Percentiles rank a stretch among this genome's conserved stretches.
Evolutionary conservation across 1,284 basidiomycete genomes (phyloP).

Genomic region (Gomphus bonarii): DNA sequence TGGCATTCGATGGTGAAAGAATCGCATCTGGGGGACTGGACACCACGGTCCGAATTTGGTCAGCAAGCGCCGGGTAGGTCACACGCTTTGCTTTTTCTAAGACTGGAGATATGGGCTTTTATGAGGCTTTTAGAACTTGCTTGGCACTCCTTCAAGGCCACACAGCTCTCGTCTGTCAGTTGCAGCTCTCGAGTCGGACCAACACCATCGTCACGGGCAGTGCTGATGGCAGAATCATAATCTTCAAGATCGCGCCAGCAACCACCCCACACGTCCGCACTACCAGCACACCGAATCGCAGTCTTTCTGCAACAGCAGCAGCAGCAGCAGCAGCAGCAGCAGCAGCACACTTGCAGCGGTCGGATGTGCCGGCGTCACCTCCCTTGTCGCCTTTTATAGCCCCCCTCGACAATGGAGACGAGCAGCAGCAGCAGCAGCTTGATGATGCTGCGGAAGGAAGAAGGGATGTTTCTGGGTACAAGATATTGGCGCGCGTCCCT

Average conservation of each 20-base stretch:
- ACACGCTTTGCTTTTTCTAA: background rate
- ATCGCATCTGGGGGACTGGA: slow-evolving; percentile 88
- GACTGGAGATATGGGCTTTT: background rate
- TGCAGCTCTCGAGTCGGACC: slow-evolving; percentile 60
- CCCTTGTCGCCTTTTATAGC: slow-evolving; percentile 14
- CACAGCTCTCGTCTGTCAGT: slow-evolving; percentile 88
- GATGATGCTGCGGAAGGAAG: background rate
- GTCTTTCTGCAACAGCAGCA: background rate
- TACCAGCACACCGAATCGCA: slow-evolving; percentile 24
- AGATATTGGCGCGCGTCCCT: slow-evolving; percentile 19
- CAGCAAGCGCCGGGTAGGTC: slow-evolving; percentile 64
- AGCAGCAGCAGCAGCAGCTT: too few relatives aligned
- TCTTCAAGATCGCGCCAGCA: slow-evolving; percentile 59
- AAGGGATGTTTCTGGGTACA: background rate
- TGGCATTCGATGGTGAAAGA: slow-evolving; percentile 83
- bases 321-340: too few relatives aligned
- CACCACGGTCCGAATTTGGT: slow-evolving; percentile 87
- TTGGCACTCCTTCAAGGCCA: slow-evolving; percentile 86
- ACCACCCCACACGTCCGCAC: slow-evolving; percentile 31
- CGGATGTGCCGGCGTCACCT: background rate
- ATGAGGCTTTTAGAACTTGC: slow-evolving; percentile 47
- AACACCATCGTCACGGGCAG: slow-evolving; percentile 81
- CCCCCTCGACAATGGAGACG: background rate
- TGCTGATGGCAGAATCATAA: slow-evolving; percentile 89
- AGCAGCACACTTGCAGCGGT: background rate